Base-by-base conservation (phyloP, 345 rosid species). In the Sisymbrium altissimum region DNA sequence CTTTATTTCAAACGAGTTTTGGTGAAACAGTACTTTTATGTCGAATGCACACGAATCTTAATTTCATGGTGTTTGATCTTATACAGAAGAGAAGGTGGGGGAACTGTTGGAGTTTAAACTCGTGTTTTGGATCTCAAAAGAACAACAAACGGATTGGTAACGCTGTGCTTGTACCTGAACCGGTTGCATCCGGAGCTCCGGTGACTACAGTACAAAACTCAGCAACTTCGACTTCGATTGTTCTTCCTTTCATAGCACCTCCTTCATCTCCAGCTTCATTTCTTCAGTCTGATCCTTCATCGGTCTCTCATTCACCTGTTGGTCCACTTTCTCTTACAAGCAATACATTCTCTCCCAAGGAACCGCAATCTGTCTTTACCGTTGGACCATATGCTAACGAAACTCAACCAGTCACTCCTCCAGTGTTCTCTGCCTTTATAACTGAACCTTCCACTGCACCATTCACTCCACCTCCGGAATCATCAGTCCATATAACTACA, bases 371-470 rank as follows among this genome's bases (percentile, higher is more conserved):
- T 0, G 87, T 83, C 68, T 94, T 89, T 62, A 56, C 97, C 9
- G 68, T 85, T 44, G 98, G 98, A 43, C 98, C 98, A 35, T 94
- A 91, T 58, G 95, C 98, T 70, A 88, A 94, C 12, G 98, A 94
- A 84, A 94, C 97, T 10, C 98, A 94, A 75, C 77, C 86, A 12
- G 97, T 94, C 15, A 89, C 98, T n/a, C 98, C 98, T 32, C 98
- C 98, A 0, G 93, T 80, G 3, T 91, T 93, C 79, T 93, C 98
- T 35, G 95, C 98, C 13, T 83, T 91, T 72, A 83, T 91, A 54
- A 93, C 98, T 6, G 93, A 91, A 63, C 96, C 98, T 61, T 89
- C 96, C 10, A 94, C 98, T 13, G 97, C 98, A 44, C 87, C 97
- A 12, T 87, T 85, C 76, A 94, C 98, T 35, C 98, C 98, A 1